Evolutionary conservation across 208 protist species (phyloP), one percentile per base, ranked within the genome.

Genomic region (Balamuthia mandrillaris): DNA sequence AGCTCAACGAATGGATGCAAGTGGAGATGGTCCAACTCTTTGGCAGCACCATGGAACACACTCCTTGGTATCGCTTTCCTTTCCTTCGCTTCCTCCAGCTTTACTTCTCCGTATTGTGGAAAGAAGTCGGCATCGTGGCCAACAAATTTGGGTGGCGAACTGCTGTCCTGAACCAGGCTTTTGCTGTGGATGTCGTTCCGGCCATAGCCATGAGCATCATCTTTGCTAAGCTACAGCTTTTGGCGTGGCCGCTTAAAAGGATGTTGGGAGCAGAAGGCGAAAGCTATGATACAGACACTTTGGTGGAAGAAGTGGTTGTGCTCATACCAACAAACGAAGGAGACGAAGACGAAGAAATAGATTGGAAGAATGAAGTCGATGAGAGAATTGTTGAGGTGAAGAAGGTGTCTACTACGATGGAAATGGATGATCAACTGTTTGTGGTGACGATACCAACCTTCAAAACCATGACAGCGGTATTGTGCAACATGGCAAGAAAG

Each of bases 1-100:
- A 91, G 66, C 77, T 91, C 29, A 33, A 63, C 29, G 88, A 91
- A 54, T 91, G 88, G 88, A 89, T 91, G 88, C 88, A 91, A 74
- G 72, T 88, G 2, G 88, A 88, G 41, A 70, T 86, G n/a, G 44
- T 72, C 18, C 82, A 89, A 42, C 75, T 87, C 3, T 81, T 86
- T 74, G 84, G 58, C 3, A 1, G 68, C 5, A 72, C 45, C 29
- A 86, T 90, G 81, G n/a, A 86, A 18, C 88, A 87, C 45, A 87
- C 66, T 10, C 74, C 88, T 3, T 85, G 81, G 74, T 88, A 87
- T 27, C 49, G 81, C 18, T 88, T 87, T 56, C 88, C 88, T 4
- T 90, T 88, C 39, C 74, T 82, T 24, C 31, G 6, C 2, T 61
- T 90, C n/a, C 27, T 90, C 29, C n/a, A 60, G 42, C 35, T 66